Conservation (phyloP, 371 early-diverging fungal species). For the Parasitella parasitica region DNA sequence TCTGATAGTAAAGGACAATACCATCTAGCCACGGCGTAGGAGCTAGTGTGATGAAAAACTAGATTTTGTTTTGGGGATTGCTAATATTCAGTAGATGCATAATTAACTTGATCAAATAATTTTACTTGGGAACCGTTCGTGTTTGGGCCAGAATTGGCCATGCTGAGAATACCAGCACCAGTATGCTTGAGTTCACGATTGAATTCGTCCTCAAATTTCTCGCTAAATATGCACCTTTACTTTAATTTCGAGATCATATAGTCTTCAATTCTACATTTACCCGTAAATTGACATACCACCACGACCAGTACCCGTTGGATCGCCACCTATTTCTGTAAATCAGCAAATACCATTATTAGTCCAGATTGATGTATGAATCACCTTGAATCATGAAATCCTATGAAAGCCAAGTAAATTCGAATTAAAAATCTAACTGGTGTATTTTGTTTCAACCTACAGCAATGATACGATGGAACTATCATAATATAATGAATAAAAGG, state of each 20-base stretch:
- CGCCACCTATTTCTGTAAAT: constrained; percentile 31
- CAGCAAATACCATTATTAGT: not conserved
- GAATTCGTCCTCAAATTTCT: constrained; percentile 78
- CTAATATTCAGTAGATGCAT: not conserved
- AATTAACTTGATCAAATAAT: not conserved
- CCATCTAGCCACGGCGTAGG: constrained; percentile 80
- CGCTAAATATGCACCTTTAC: not conserved
- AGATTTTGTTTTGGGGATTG: not conserved
- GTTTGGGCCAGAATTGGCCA: constrained; percentile 88
- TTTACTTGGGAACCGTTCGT: constrained; percentile 81
- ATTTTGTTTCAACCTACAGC: constrained; percentile 46
- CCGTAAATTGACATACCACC: constrained; percentile 73
- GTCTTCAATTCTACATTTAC: constrained; percentile 26
- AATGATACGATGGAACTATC: constrained; percentile 79
- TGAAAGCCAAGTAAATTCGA: no score
- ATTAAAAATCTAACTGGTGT: no score
- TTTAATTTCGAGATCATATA: not conserved
- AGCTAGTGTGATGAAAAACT: constrained; percentile 70
- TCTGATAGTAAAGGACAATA: constrained; percentile 11
- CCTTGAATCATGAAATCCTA: constrained; percentile 87
- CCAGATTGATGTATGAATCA: not conserved
- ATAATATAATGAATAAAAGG: not conserved
- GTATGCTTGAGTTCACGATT: constrained; percentile 71
- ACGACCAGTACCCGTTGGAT: constrained; percentile 59
- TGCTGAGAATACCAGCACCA: constrained; percentile 77